Evolutionary conservation across 139 green algal genomes (phyloP).

Genomic region (Auxenochlorella protothecoides): DNA sequence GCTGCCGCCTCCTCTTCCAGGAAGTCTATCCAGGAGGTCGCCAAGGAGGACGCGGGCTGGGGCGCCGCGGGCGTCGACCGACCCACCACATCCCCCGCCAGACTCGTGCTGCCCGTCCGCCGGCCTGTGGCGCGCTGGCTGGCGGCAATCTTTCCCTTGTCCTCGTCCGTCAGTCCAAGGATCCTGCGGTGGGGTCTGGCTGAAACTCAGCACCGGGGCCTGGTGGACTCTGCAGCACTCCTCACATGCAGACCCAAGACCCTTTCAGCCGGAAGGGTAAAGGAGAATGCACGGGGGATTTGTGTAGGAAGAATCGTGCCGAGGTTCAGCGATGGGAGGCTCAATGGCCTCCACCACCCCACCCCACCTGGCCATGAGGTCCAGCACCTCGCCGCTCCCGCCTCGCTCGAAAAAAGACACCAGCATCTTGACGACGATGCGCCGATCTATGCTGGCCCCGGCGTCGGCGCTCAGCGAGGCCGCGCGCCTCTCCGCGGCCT

Average conservation of each 20-base stretch:
- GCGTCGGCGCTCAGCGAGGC: conserved; percentile 6
- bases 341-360: too few relatives aligned
- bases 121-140: conserved; percentile 7
- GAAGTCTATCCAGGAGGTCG: conserved; percentile 22
- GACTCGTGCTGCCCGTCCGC: neutral
- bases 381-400: conserved; percentile 5
- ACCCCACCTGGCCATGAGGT: conserved; percentile 1
- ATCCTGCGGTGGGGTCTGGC: conserved; percentile 3
- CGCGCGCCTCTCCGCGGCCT: conserved; percentile 1
- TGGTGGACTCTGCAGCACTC: neutral
- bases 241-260: neutral
- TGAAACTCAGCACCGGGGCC: neutral
- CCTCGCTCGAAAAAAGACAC: conserved; percentile 21
- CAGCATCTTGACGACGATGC: conserved; percentile 30
- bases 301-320: too few relatives aligned
- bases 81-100: conserved; percentile 1
- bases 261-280: neutral
- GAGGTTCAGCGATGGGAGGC: too few relatives aligned
- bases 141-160: conserved; percentile 4
- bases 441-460: conserved; percentile 19
- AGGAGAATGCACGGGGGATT: neutral
- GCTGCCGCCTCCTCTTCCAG: conserved; percentile 14
- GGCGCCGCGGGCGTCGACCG: neutral
- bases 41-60: conserved; percentile 6
- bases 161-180: conserved; percentile 22